phyloP scores from a whole-genome alignment of 768 basidiomycete genomes.

The Exidia glandulosa region DNA sequence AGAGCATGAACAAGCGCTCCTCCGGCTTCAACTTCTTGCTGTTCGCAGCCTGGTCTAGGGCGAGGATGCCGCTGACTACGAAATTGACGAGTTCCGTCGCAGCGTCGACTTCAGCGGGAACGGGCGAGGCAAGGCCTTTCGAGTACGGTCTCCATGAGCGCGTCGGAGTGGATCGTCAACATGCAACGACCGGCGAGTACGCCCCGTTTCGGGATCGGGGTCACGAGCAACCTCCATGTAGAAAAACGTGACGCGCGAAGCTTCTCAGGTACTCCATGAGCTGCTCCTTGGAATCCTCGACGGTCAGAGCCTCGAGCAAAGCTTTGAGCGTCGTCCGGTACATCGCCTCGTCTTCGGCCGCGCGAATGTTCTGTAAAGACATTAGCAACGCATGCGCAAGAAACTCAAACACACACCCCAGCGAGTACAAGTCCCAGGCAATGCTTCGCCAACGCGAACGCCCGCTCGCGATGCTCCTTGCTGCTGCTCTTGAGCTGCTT shows the following conservation, averaged over 20 bases:
- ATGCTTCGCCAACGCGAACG: conserved; percentile 44
- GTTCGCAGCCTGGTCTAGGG: conserved; percentile 27
- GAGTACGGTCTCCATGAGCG: conserved; percentile 58
- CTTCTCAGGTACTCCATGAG: conserved; percentile 62
- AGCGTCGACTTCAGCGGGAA: conserved; percentile 44
- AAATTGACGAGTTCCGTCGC: conserved; percentile 49
- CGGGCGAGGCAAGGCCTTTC: conserved; percentile 61
- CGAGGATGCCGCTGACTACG: conserved; percentile 58
- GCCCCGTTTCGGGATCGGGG: neutral
- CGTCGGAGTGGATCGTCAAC: neutral
- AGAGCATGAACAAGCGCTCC: conserved; percentile 57
- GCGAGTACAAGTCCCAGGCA: conserved; percentile 60
- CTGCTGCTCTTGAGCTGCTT: conserved; percentile 42
- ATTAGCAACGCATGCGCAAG: neutral
- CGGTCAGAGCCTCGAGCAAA: conserved; percentile 62
- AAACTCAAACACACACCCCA: conserved; percentile 39
- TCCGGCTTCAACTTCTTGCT: conserved; percentile 32
- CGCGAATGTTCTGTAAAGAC: conserved; percentile 48
- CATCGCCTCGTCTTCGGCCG: conserved; percentile 62
- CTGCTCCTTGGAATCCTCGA: conserved; percentile 55
- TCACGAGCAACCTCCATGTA: conserved; percentile 55
- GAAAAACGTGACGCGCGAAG: conserved; percentile 61
- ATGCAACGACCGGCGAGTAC: neutral
- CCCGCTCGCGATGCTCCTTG: conserved; percentile 26
- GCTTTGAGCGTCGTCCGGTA: conserved; percentile 65